Conservation (phyloP, 768 basidiomycete species). For the Boletus barrowsii region DNA sequence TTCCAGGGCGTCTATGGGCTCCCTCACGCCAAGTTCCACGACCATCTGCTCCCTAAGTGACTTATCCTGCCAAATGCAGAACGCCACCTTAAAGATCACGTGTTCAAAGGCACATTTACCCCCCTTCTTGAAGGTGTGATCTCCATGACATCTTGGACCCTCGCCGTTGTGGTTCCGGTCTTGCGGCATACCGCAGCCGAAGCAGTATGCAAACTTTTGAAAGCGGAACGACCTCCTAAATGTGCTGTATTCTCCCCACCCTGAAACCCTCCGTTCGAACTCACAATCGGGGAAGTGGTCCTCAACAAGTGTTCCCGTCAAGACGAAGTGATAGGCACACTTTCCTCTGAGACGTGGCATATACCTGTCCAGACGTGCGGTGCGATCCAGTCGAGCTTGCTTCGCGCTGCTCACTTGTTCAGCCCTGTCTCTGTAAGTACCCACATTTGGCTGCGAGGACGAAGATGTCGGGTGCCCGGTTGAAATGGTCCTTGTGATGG, state of each 20-base stretch:
- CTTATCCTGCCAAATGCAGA: not conserved
- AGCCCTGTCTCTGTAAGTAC: not conserved
- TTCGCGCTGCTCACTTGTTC: not conserved
- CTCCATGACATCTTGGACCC: not conserved
- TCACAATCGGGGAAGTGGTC: not conserved
- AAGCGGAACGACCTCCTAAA: not conserved
- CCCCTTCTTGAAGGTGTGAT: not conserved
- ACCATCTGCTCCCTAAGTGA: not conserved
- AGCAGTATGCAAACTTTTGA: not conserved
- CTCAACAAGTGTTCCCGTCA: not conserved
- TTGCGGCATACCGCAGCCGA: not conserved
- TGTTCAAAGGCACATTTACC: not conserved
- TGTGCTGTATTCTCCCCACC: not conserved
- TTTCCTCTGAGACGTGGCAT: not conserved
- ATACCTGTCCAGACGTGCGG: not conserved
- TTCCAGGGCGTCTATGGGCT: no score
- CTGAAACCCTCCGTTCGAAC: not conserved
- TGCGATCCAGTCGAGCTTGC: not conserved
- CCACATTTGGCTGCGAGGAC: not conserved
- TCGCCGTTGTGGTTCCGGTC: not conserved
- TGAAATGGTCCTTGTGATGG: not conserved
- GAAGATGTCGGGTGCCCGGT: not conserved
- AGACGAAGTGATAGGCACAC: not conserved
- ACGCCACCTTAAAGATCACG: not conserved
- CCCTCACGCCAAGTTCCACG: no score